Evolutionary conservation across 169 alveolate genomes (phyloP).

Genomic region (Plasmodium adleri): DNA sequence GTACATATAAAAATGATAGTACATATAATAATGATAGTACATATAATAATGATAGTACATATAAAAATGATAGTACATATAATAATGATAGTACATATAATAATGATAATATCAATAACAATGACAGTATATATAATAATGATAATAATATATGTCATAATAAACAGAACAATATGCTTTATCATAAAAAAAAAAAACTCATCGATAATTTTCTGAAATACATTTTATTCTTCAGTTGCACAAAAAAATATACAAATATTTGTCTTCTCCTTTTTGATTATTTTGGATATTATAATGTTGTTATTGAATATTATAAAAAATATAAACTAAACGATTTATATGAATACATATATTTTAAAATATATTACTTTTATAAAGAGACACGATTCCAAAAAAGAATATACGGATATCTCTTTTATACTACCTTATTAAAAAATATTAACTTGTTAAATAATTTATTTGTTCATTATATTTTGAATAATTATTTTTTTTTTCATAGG

Average conservation of each 20-base stretch:
- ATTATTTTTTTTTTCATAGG: slow-evolving; percentile 17
- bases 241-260: slow-evolving; percentile 17
- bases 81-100: no score
- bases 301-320: slow-evolving; percentile 12
- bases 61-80: no score
- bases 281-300: slow-evolving; percentile 13
- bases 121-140: background rate
- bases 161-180: background rate
- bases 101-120: no score
- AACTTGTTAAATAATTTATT: background rate
- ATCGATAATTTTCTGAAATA: slow-evolving; percentile 13
- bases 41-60: no score
- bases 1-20: no score
- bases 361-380: slow-evolving; percentile 37
- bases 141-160: background rate
- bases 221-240: slow-evolving; percentile 21
- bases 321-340: slow-evolving; percentile 2
- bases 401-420: slow-evolving; percentile 53
- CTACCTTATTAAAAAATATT: slow-evolving; percentile 7
- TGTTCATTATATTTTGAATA: slow-evolving; percentile 17
- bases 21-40: no score
- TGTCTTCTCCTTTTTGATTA: slow-evolving; percentile 16
- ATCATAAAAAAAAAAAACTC: background rate
- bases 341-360: slow-evolving; percentile 37
- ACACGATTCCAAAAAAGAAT: slow-evolving; percentile 19